Evolutionary conservation across 2,329 filamentous ascomycete genomes (phyloP), one percentile per base, ranked within the genome.

Genomic region (Exophiala xenobiotica): DNA sequence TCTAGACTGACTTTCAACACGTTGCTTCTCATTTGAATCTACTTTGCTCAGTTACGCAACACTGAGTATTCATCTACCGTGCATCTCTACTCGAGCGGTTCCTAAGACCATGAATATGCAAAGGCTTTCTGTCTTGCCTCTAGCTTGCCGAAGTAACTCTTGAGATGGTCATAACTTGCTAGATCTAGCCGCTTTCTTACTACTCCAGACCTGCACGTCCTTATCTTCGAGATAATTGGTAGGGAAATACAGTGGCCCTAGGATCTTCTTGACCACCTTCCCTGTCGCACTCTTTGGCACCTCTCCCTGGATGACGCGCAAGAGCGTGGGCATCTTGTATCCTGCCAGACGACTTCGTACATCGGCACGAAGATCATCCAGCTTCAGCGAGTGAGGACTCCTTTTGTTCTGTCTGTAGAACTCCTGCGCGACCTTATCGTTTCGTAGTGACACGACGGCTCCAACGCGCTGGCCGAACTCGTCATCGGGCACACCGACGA

Each of bases 391-490:
- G 9, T 35, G 18, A 1, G 47, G 41, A 19, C 42, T 37, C 12
- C 60, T 38, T 7, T 46, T 53, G 41, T 57, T 45, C 31, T 57
- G 18, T n/a, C 39, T 51, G 29, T 57, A 60, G 42, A 57, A 63
- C 8, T 57, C 42, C 8, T 50, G 59, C 3, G 59, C 59, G 2
- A 55, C 46, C 23, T 59, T 41, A 29, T 60, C 56, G 22, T 61
- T 52, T 11, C 56, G 51, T 8, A 63, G 23, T 2, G 58, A 70
- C 5, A 78, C 50, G 1, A 72, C 66, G 4, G 74, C 74, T 6
- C 69, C 75, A 1, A 78, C 74, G 3, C 74, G 65, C 60, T 78
- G 74, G 3, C 75, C 74, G 52, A 71, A 78, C 51, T 78, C 74
- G 7, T 75, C 70, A 49, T 77, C 74, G 1, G 67, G 62, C 5